These are phyloP conservation scores for Curvularia hawaiiensis DNA, from an alignment of 2,329 filamentous ascomycete species.

Conservation along the genomic window DNA sequence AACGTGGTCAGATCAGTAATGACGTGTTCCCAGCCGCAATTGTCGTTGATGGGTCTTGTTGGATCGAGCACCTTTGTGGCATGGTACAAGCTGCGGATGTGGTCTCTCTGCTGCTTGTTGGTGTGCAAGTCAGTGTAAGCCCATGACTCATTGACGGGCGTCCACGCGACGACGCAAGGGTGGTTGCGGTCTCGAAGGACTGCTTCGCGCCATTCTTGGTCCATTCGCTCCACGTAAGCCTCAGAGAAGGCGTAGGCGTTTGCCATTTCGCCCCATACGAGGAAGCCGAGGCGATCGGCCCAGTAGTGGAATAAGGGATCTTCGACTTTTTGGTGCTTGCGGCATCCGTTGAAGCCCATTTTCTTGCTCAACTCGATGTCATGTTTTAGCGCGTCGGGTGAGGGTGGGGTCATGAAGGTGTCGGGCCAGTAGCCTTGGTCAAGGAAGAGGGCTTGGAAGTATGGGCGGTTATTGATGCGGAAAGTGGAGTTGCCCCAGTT, in stretches of 20 bases:
- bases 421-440: slow-evolving; percentile 69
- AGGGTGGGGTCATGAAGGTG: slow-evolving; percentile 64
- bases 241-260: slow-evolving; percentile 67
- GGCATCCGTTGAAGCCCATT: slow-evolving; percentile 69
- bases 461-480: slow-evolving; percentile 62
- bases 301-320: slow-evolving; percentile 66
- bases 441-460: slow-evolving; percentile 65
- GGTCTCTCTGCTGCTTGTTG: slow-evolving; percentile 64
- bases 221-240: slow-evolving; percentile 64
- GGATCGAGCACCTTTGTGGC: slow-evolving; percentile 68
- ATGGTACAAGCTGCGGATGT: slow-evolving; percentile 68
- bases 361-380: slow-evolving; percentile 63
- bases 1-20: slow-evolving; percentile 68
- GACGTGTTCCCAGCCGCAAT: slow-evolving; percentile 75
- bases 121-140: slow-evolving; percentile 65
- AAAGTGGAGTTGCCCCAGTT: slow-evolving; percentile 66
- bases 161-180: slow-evolving; percentile 69
- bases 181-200: slow-evolving; percentile 70
- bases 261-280: slow-evolving; percentile 69
- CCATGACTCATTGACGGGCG: slow-evolving; percentile 69
- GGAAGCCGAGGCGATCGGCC: slow-evolving; percentile 64
- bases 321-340: slow-evolving; percentile 70
- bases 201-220: slow-evolving; percentile 67
- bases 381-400: slow-evolving; percentile 50
- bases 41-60: slow-evolving; percentile 70